Evolutionary conservation across 139 green algal species (phyloP).

Genomic region (Desmodesmus armatus): DNA sequence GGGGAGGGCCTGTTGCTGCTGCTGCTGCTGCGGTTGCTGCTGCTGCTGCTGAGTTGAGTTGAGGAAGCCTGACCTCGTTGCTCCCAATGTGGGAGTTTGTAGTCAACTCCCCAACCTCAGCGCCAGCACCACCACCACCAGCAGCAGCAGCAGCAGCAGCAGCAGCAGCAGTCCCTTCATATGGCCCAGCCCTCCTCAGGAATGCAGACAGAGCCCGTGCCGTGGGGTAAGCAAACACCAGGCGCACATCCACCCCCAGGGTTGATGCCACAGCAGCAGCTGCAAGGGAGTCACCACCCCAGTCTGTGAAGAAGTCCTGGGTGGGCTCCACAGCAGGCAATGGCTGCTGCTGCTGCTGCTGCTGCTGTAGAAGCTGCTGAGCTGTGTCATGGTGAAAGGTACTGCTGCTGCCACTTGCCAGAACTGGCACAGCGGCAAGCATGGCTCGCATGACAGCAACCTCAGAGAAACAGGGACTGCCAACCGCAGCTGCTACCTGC

Average conservation of each 20-base stretch:
- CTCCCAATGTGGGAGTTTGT: too few species aligned
- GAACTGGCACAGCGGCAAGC: background rate
- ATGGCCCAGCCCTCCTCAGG: background rate
- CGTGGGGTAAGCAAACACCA: constrained; percentile 48
- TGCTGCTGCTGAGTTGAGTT: constrained; percentile 1
- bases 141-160: background rate
- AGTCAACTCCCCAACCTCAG: background rate
- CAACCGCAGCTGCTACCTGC: background rate
- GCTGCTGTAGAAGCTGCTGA: constrained; percentile 23
- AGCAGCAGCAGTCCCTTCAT: background rate
- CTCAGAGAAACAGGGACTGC: background rate
- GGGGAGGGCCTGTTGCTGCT: constrained; percentile 19
- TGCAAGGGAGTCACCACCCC: constrained; percentile 57
- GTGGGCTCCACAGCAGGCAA: constrained; percentile 50
- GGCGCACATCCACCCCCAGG: constrained; percentile 40
- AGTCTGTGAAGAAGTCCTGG: constrained; percentile 55
- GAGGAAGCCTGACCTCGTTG: background rate
- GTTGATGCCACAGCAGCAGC: constrained; percentile 41
- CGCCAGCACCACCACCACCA: background rate
- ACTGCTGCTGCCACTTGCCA: background rate
- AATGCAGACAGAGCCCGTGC: constrained; percentile 26
- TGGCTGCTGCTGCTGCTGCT: constrained; percentile 21
- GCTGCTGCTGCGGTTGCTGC: constrained; percentile 10
- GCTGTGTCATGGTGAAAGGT: background rate
- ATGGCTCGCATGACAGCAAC: constrained; percentile 12